Conservation (phyloP, 176 grass and related monocot species). For the Tuctoria greenei region DNA sequence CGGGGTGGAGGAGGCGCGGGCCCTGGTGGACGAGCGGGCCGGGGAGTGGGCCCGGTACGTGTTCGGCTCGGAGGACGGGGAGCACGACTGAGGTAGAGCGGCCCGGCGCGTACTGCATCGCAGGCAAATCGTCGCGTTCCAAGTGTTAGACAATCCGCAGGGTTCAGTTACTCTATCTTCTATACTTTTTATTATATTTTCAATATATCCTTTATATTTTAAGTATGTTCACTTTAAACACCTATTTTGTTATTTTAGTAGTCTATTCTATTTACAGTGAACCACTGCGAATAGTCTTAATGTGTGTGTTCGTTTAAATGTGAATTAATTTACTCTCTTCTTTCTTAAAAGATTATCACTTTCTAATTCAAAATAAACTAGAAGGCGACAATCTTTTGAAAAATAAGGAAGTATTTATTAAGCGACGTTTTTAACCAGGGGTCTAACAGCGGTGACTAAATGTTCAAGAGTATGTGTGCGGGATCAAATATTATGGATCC, state of each 20-base stretch:
- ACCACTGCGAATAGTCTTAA: too few species aligned
- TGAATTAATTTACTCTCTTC: neutral
- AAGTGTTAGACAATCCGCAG: too few species aligned
- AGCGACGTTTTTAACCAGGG: neutral
- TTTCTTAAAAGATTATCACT: too few species aligned
- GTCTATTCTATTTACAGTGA: too few species aligned
- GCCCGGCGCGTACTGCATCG: neutral
- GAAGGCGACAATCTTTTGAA: too few species aligned
- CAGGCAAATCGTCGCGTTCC: neutral
- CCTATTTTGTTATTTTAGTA: too few species aligned
- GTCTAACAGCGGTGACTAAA: neutral
- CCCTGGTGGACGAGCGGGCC: conserved; percentile 34
- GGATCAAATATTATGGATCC: conserved; percentile 35
- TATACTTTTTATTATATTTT: too few species aligned
- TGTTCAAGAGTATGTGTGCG: neutral
- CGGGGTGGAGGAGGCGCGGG: conserved; percentile 34
- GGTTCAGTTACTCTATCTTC: too few species aligned
- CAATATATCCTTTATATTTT: too few species aligned
- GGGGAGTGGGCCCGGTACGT: conserved; percentile 54
- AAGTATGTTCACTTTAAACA: too few species aligned
- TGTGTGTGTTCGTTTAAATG: neutral
- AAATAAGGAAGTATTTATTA: too few species aligned
- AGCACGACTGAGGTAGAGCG: conserved; percentile 2
- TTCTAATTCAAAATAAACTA: too few species aligned
- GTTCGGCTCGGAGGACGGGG: conserved; percentile 44